These are phyloP conservation scores for Aspergillus puulaauensis DNA, from an alignment of 2,329 filamentous ascomycete genomes.

Conservation along the genomic window DNA sequence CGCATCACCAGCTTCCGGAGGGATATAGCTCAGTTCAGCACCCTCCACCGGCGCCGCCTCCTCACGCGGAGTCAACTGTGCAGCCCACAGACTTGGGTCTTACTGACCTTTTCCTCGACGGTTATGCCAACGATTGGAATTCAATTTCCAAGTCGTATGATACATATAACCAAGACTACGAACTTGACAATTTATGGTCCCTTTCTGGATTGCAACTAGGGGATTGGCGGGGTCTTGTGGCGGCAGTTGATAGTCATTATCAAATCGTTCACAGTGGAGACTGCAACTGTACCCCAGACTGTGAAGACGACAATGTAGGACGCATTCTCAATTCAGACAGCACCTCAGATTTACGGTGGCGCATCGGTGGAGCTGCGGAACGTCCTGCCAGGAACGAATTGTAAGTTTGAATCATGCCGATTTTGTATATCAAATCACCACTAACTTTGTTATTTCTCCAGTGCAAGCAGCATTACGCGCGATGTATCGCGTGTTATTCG, in stretches of 20 bases:
- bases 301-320: conserved; percentile 36
- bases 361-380: conserved; percentile 33
- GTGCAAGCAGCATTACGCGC: conserved; percentile 42
- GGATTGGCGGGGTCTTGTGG: conserved; percentile 45
- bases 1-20: conserved; percentile 25
- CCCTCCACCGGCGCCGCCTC: conserved; percentile 22
- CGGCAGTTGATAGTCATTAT: conserved; percentile 46
- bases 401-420: conserved; percentile 27
- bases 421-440: background rate
- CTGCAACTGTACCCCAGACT: conserved; percentile 30
- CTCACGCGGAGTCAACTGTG: conserved; percentile 23
- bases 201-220: conserved; percentile 42
- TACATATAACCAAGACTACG: conserved; percentile 39
- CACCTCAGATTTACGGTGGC: conserved; percentile 34
- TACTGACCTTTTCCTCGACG: conserved; percentile 36
- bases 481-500: conserved; percentile 44
- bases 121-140: conserved; percentile 41
- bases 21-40: conserved; percentile 24
- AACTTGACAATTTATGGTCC: conserved; percentile 42
- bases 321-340: conserved; percentile 37
- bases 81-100: conserved; percentile 31
- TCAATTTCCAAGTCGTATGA: conserved; percentile 37
- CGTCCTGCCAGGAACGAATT: conserved; percentile 40
- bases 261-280: conserved; percentile 39
- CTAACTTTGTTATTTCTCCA: conserved; percentile 26